phyloP scores from a whole-genome alignment of 345 rosid species.

The Diplotaxis tenuifolia region DNA sequence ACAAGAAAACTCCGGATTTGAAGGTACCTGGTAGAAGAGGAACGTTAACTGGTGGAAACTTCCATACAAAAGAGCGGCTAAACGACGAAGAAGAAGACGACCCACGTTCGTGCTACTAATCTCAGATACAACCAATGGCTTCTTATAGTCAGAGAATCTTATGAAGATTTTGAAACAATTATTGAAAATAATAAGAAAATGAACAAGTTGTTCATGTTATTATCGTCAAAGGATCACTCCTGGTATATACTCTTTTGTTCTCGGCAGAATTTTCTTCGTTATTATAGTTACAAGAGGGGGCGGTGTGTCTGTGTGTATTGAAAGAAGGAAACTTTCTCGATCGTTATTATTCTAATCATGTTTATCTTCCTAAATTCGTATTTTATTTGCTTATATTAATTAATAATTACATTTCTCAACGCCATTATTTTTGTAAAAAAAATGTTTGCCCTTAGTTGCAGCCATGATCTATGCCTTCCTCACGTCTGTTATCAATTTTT shows the following conservation, averaged over 20 bases:
- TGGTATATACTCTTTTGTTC: conserved; percentile 41
- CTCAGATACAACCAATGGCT: conserved; percentile 20
- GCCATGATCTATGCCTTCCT: conserved; percentile 29
- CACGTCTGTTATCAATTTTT: conserved; percentile 27
- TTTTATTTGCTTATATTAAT: not conserved
- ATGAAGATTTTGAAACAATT: not conserved
- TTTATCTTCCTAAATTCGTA: not conserved
- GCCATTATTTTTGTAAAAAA: conserved; percentile 2
- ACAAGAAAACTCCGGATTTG: not conserved
- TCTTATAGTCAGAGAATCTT: conserved; percentile 34
- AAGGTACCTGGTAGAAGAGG: conserved; percentile 13
- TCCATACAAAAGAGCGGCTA: conserved; percentile 5
- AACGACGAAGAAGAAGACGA: conserved; percentile 10
- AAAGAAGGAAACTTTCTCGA: not conserved
- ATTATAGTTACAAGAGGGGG: conserved; percentile 28
- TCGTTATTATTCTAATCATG: not conserved
- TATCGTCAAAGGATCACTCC: conserved; percentile 33
- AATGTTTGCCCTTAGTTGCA: conserved; percentile 25
- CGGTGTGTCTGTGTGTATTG: conserved; percentile 15
- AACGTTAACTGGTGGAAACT: conserved; percentile 7
- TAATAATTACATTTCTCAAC: conserved; percentile 24
- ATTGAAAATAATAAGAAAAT: conserved; percentile 25
- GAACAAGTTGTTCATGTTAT: conserved; percentile 28
- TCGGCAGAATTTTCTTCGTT: conserved; percentile 5
- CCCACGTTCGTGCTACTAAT: conserved; percentile 35